Base-by-base conservation (phyloP, 768 basidiomycete genomes). In the Macrolepiota dolichaula region DNA sequence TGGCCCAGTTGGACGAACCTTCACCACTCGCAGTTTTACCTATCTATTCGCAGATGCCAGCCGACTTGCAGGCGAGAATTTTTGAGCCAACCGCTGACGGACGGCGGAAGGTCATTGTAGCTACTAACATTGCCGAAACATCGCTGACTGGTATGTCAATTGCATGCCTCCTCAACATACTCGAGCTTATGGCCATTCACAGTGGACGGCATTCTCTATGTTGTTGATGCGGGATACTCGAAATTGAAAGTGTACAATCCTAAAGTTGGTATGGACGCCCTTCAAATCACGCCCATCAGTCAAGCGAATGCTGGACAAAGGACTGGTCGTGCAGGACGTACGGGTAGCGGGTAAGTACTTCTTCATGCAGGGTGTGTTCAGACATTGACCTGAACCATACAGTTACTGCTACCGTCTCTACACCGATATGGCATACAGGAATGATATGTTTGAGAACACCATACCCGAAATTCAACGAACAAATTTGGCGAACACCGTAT, bases 41-140 rank as follows among this genome's bases (percentile, higher is more conserved):
- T 5, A 99, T 98, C 64, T 98, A 99, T 74, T 98, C 97, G 2
- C 96, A 98, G 71, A 98, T 98, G 97, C 97, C 97, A 10, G 97
- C 97, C 5, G 97, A 98, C 77, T 77, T 99, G 38, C 97, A 99
- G 71, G 96, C 97, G 24, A 96, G 94, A 73, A 99, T 99, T 63
- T 98, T 98, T 68, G 91, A 95, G 61, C 87, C 96, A 7, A 98
- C 97, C 0, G 79, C 84, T 24, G 97, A 99, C 73, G 97, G 97
- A 2, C 82, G 97, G 50, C 80, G 97, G 57, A 99, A 99, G 75
- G 94, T 96, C 58, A 95, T 99, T 64, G 96, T 98, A 1, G 97
- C 97, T 0, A 99, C 96, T 3, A 99, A 99, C 73, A 99, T 98
- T 60, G 96, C 97, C 1, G 97, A 99, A 75, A 99, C 97, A 0